These are phyloP conservation scores for Eucalyptus rudis DNA, from an alignment of 345 rosid species.

Conservation along the genomic window DNA sequence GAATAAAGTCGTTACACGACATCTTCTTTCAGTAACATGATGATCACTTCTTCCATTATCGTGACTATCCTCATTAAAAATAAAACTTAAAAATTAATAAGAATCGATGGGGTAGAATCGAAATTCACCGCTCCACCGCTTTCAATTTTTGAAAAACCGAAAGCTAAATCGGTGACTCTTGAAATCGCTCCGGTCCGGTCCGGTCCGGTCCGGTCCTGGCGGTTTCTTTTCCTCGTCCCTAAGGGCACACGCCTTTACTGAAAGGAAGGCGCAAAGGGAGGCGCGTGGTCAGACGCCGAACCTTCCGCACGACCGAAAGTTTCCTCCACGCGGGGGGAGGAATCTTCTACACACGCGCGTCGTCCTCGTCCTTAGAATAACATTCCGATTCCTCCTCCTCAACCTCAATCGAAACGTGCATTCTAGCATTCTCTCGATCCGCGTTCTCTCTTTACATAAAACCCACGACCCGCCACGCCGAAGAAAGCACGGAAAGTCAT, in stretches of 20 bases:
- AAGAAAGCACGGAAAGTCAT: not conserved
- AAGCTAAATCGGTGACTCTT: too few species aligned
- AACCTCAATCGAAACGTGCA: not conserved
- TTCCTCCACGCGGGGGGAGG: not conserved
- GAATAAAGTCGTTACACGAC: accelerated
- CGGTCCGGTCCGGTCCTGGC: accelerated
- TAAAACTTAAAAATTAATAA: too few species aligned
- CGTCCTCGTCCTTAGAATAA: not conserved
- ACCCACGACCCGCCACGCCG: too few species aligned
- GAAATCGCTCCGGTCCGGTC: too few species aligned
- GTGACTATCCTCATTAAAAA: accelerated
- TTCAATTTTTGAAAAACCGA: too few species aligned
- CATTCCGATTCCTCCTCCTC: not conserved
- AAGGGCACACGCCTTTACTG: too few species aligned
- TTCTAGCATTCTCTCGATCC: not conserved
- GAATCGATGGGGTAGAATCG: accelerated
- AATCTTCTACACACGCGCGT: not conserved
- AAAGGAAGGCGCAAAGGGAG: too few species aligned
- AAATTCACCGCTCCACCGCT: too few species aligned
- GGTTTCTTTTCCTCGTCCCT: too few species aligned
- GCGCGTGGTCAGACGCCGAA: too few species aligned
- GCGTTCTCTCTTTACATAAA: too few species aligned
- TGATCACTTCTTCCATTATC: too few species aligned
- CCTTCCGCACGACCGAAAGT: not conserved
- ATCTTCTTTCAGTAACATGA: accelerated